Evolutionary conservation across 768 basidiomycete genomes (phyloP), one percentile per base, ranked within the genome.

Genomic region (Clathrus columnatus): DNA sequence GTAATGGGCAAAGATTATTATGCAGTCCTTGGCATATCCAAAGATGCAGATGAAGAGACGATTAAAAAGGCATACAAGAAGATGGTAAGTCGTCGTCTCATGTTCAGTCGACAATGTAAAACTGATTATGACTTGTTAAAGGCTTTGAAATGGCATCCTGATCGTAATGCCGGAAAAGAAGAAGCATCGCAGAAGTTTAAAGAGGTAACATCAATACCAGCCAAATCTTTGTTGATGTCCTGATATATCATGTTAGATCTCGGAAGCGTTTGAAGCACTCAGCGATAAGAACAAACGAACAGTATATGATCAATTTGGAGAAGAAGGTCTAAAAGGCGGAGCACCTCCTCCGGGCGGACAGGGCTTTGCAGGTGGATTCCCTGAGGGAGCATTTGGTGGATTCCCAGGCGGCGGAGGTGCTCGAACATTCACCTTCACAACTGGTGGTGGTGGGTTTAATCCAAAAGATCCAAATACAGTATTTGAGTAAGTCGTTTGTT

Each of bases 51-150:
- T 20, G 91, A 92, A 7, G 89, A 94, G 64, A 84, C 87, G 8
- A 87, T 98, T 65, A 97, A 96, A 72, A 87, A 83, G 62, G 94
- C 89, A 0, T 94, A 92, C 79, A 94, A 93, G 80, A 93, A 93
- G 72, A 89, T 90, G 82, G 87, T 84, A 59, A 10, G 75, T 68
- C 4, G 7, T 7, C 20, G 30, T 18, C 8, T 29, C 7, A 20
- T 28, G 7, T 36, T 17, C 29, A 36, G 48, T 53, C 28, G 18
- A 57, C 8, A 17, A 14, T 18, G 2, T 21, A 20, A 14, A 20
- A 17, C 28, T 44, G 14, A 28, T 42, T 7, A 20, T 16, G 41
- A n/a, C 26, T 61, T 51, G 2, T 55, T 28, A 47, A 61, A 79
- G 87, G 91, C 92, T 47, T 68, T 96, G 68, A 92, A 90, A 80